Evolutionary conservation across 2,329 filamentous ascomycete species (phyloP), one percentile per base, ranked within the genome.

Genomic region (Colletotrichum sp.): DNA sequence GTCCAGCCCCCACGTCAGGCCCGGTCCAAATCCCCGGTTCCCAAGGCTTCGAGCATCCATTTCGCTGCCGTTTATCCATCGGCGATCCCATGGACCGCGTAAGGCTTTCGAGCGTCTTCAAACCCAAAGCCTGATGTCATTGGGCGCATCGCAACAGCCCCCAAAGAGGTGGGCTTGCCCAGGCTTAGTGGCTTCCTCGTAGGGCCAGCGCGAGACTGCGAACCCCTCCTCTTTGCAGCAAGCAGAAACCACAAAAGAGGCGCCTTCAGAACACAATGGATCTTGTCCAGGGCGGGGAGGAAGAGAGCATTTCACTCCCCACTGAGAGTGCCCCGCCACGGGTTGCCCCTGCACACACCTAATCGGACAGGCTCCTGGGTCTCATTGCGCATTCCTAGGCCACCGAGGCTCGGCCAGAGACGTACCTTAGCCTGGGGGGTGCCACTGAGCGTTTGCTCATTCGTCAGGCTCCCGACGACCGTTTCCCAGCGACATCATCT

Each of bases 301-400:
- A 18, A 48, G 15, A 30, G 38, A 67, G 64, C 69, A 30, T 55
- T 34, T 58, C 24, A 24, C 32, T 8, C 55, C 26, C n/a, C 67
- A 61, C 12, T 18, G 28, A 34, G n/a, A 30, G 12, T 66, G 57
- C 67, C 57, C 71, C 71, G 66, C 57, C 57, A 72, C 48, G 43
- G 52, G 34, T 58, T 60, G 43, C 72, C 72, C 61, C 58, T 67
- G 63, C 57, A 43, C 61, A 13, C 28, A 32, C 26, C 26, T 68
- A 55, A 63, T 61, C 57, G 71, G 71, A 36, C 69, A 38, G 55
- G 72, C 72, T 67, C 71, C 48, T 71, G 71, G 71, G 66, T 74
- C 48, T 36, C 26, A 38, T n/a, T 52, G 28, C 43, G 58, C 57
- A 71, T 32, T 73, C 57, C 55, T 38, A 15, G 28, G 28, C 66